These are phyloP conservation scores for Plasmodium gaboni DNA, from an alignment of 169 alveolate species.

Conservation along the genomic window DNA sequence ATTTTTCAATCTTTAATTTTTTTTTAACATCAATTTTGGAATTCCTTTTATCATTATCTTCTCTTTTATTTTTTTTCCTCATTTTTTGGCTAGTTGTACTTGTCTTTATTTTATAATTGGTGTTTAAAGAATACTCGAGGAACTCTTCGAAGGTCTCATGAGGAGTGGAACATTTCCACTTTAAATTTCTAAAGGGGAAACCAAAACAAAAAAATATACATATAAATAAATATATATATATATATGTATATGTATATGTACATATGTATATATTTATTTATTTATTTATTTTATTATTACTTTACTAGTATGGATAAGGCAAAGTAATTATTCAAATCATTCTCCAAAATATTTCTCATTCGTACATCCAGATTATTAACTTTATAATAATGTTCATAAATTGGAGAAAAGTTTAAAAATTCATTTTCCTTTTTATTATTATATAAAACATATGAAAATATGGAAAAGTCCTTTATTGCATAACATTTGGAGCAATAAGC, in stretches of 20 bases:
- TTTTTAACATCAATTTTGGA: background rate
- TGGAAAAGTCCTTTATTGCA: constrained; percentile 43
- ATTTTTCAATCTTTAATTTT: constrained; percentile 21
- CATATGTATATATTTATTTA: background rate
- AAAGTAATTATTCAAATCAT: constrained; percentile 44
- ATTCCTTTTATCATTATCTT: background rate
- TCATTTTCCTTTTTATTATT: constrained; percentile 14
- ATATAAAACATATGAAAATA: constrained; percentile 36
- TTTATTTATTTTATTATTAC: background rate
- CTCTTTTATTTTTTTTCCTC: constrained; percentile 19
- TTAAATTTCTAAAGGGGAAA: constrained; percentile 24
- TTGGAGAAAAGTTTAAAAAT: constrained; percentile 46
- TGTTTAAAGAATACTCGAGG: constrained; percentile 20
- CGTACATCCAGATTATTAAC: constrained; percentile 46
- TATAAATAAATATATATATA: background rate
- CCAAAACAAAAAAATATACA: background rate
- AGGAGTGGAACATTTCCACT: constrained; percentile 60
- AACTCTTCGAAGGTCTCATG: constrained; percentile 54
- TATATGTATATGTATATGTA: background rate
- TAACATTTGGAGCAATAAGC: constrained; percentile 60
- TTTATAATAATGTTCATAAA: constrained; percentile 60
- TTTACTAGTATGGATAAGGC: constrained; percentile 33
- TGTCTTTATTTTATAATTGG: constrained; percentile 8
- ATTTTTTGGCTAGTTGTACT: background rate
- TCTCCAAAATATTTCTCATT: constrained; percentile 25